Conservation (phyloP, 768 basidiomycete genomes). For the Dacryopinax spathularia region DNA sequence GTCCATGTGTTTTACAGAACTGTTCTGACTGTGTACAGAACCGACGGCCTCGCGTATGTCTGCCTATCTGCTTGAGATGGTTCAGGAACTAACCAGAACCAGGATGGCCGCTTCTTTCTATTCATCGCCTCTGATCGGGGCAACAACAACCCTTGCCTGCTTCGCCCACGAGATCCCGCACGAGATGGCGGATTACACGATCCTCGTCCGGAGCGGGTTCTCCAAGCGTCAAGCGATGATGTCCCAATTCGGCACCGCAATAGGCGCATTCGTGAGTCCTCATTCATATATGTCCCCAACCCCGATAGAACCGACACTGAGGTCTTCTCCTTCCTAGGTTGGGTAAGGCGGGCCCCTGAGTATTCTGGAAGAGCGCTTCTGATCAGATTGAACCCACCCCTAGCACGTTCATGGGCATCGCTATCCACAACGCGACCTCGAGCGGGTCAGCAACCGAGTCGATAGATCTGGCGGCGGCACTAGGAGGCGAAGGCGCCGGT, state of each 20-base stretch:
- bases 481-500: constrained; percentile 61
- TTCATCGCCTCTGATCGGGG: constrained; percentile 84
- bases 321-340: constrained; percentile 20
- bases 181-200: constrained; percentile 96
- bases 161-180: constrained; percentile 93
- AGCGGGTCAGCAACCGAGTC: constrained; percentile 27
- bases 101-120: constrained; percentile 97
- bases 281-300: constrained; percentile 19
- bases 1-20: neutral
- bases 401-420: constrained; percentile 70
- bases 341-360: constrained; percentile 23
- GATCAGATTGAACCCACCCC: constrained; percentile 26
- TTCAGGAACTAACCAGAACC: neutral
- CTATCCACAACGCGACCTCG: constrained; percentile 61
- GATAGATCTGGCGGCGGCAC: constrained; percentile 57
- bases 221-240: constrained; percentile 86
- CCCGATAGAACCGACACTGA: constrained; percentile 22
- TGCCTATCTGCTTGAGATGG: neutral
- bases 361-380: too few species aligned
- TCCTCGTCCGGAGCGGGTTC: constrained; percentile 77
- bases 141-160: constrained; percentile 87
- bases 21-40: constrained; percentile 31
- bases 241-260: constrained; percentile 79
- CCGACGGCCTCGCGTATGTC: constrained; percentile 81
- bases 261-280: constrained; percentile 74